Evolutionary conservation across 352 stramenopile species (phyloP), one percentile per base, ranked within the genome.

Genomic region (Pythium biforme): DNA sequence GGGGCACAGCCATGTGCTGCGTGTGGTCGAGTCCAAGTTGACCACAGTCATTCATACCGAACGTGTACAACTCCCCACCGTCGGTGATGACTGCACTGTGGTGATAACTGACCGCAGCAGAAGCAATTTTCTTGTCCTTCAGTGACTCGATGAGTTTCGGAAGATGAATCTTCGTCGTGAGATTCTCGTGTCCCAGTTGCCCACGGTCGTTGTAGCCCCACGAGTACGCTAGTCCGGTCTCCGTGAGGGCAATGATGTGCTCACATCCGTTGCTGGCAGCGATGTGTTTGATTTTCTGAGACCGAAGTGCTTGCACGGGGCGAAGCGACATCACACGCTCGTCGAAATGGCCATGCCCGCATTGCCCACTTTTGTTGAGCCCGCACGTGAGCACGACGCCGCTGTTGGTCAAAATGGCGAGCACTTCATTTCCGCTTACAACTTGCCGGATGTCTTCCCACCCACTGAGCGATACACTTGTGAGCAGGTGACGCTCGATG

Each of bases 21-120:
- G 83, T 94, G 55, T 92, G 79, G 59, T 96, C 86, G 12, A 92
- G 69, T 6, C 86, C 87, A 29, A 96, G 74, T 41, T 96, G 87
- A 6, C 87, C 87, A 58, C 86, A 96, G 69, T 96, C 87, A 31
- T 96, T 96, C 86, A 94, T 94, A 14, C 87, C 88, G 62, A 95
- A 96, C 9, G 86, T 91, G 67, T 90, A 96, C 4, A 96, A 66
- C 37, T 94, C 83, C 1, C 88, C 86, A 9, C 59, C 68, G 19
- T 92, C 81, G 0, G 84, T 89, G 52, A 94, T 66, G 25, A 95
- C 67, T 14, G 83, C 86, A 49, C 83, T 95, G 68, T 94, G 86
- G 60, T 96, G 85, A 58, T 95, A 96, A 43, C 86, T 95, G 23
- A 94, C 84, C 6, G 88, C 83, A 6, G 83, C 88, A 59, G 77